phyloP scores from a whole-genome alignment of 106 monocot genomes.

The Phalaenopsis equestris region DNA sequence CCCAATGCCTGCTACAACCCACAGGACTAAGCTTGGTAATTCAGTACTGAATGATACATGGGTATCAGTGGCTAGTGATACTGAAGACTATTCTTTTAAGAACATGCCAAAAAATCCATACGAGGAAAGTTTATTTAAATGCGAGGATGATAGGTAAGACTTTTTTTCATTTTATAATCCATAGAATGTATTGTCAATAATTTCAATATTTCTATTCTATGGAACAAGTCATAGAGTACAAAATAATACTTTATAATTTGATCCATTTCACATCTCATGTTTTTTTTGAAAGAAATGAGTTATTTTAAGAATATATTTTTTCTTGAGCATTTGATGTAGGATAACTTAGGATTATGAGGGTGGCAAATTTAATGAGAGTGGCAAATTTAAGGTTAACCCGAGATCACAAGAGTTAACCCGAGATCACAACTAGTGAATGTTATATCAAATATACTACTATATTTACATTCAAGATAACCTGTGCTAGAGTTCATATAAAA shows the following conservation, averaged over 20 bases:
- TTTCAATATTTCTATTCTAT: background rate
- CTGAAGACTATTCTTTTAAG: constrained; percentile 54
- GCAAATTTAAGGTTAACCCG: no score
- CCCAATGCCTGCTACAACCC: constrained; percentile 28
- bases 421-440: no score
- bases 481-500: no score
- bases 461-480: no score
- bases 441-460: no score
- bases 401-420: no score
- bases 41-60: constrained; percentile 40
- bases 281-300: no score
- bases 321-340: background rate
- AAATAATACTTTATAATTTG: background rate
- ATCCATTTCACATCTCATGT: no score
- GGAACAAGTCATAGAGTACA: background rate
- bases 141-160: constrained; percentile 35
- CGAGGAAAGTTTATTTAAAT: constrained; percentile 39
- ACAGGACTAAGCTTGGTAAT: constrained; percentile 35
- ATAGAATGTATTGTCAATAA: background rate
- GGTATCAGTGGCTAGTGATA: constrained; percentile 49
- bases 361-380: no score
- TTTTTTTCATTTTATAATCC: background rate
- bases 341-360: no score
- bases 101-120: constrained; percentile 51
- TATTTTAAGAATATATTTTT: no score